Evolutionary conservation across 192 early-diverging fungal species (phyloP).

Genomic region (Chytriomyces sp.): DNA sequence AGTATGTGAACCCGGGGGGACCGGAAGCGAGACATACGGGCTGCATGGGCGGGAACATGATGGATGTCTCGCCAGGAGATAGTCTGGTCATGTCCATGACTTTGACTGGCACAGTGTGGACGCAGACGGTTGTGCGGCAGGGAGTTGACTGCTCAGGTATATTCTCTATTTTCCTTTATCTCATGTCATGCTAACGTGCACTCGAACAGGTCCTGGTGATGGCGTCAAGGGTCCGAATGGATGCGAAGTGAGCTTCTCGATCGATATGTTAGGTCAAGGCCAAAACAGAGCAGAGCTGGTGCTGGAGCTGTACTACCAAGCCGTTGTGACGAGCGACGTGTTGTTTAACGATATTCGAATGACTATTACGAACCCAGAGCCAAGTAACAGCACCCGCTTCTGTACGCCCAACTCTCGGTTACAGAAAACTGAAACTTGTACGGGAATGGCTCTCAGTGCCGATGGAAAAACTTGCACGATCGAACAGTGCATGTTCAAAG

Average conservation of each 20-base stretch:
- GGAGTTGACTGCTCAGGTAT: conserved; percentile 13
- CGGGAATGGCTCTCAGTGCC: conserved; percentile 18
- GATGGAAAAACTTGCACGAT: conserved; percentile 33
- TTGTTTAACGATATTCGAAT: conserved; percentile 3
- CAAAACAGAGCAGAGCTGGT: conserved; percentile 22
- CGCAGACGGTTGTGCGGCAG: conserved; percentile 17
- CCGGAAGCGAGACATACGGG: conserved; percentile 3
- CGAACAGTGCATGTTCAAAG: conserved; percentile 25
- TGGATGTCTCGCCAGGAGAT: conserved; percentile 28
- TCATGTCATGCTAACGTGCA: neutral
- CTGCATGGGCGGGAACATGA: conserved; percentile 24
- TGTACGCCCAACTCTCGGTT: conserved; percentile 23
- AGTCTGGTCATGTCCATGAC: conserved; percentile 8
- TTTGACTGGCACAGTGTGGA: conserved; percentile 16
- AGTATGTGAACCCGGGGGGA: conserved; percentile 21
- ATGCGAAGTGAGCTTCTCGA: conserved; percentile 25
- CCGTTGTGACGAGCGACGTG: conserved; percentile 18
- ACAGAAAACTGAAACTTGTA: conserved; percentile 20
- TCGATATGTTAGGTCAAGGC: conserved; percentile 26
- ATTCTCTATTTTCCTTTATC: neutral
- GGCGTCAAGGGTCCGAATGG: neutral
- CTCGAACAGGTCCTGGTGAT: neutral
- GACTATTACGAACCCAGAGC: conserved; percentile 5
- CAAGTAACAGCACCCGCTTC: neutral
- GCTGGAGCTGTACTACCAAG: conserved; percentile 27